Conservation (phyloP, 1,284 basidiomycete genomes). For the Grifola frondosa region DNA sequence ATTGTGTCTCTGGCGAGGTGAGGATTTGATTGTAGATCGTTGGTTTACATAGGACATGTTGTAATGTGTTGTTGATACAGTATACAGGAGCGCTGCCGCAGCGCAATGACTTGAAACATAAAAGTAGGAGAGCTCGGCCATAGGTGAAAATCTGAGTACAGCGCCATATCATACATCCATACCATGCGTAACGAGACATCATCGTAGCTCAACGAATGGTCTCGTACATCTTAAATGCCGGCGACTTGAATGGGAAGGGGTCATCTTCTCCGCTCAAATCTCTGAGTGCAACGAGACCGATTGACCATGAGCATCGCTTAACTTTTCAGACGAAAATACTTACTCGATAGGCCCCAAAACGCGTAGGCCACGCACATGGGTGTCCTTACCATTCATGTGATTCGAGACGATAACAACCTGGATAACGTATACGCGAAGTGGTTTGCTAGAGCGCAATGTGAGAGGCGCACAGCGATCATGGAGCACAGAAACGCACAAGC, state of each 20-base stretch:
- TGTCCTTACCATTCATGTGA: slow-evolving; percentile 98
- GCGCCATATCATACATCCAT: too few relatives aligned
- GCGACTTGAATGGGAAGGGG: slow-evolving; percentile 64
- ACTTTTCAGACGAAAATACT: slow-evolving; percentile 28
- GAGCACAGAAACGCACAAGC: slow-evolving; percentile 47
- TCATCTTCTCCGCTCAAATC: slow-evolving; percentile 54
- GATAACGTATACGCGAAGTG: slow-evolving; percentile 86
- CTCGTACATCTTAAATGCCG: slow-evolving; percentile 75
- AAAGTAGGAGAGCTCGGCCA: too few relatives aligned
- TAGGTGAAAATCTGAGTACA: too few relatives aligned
- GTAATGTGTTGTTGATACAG: too few relatives aligned
- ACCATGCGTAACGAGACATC: too few relatives aligned
- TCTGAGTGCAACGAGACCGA: slow-evolving; percentile 10
- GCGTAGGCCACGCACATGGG: slow-evolving; percentile 89
- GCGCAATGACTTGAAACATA: too few relatives aligned
- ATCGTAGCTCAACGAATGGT: slow-evolving; percentile 54
- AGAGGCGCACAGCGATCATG: background rate
- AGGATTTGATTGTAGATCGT: too few relatives aligned
- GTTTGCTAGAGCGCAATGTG: slow-evolving; percentile 53
- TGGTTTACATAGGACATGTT: too few relatives aligned
- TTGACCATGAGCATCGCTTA: background rate
- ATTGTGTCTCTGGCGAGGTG: too few relatives aligned
- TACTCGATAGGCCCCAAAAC: slow-evolving; percentile 86
- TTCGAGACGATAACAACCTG: slow-evolving; percentile 92
- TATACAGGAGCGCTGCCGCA: too few relatives aligned